A percentile compares a stretch with the other conserved stretches of the same genome.
Conservation (phyloP, 495 filamentous ascomycete genomes). For the Trichodelitschia bisporula region DNA sequence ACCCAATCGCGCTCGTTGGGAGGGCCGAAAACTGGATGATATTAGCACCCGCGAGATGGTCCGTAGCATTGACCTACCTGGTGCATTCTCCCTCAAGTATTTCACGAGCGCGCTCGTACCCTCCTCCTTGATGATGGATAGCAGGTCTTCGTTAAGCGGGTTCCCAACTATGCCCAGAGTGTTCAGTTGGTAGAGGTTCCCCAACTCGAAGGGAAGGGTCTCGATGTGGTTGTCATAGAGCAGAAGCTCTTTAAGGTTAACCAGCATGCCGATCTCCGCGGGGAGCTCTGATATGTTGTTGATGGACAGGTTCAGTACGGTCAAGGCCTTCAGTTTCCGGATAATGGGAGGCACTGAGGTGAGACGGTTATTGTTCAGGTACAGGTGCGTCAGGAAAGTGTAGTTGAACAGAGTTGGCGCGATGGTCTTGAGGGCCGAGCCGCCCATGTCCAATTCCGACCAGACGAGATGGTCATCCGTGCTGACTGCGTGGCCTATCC, state of each 20-base stretch:
- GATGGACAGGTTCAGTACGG: conserved; percentile 61
- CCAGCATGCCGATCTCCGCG: conserved; percentile 87
- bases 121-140: conserved; percentile 54
- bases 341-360: conserved; percentile 49
- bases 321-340: conserved; percentile 53
- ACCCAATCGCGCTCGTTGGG: conserved; percentile 52
- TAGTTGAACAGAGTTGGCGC: conserved; percentile 62
- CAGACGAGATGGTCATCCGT: conserved; percentile 48
- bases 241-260: conserved; percentile 51
- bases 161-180: conserved; percentile 85
- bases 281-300: conserved; percentile 70
- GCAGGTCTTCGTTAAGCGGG: conserved; percentile 45
- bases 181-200: conserved; percentile 64
- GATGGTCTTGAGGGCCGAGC: conserved; percentile 68
- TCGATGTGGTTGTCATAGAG: conserved; percentile 77
- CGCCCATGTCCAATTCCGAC: conserved; percentile 78
- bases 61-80: conserved; percentile 33
- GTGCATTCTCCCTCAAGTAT: conserved; percentile 55
- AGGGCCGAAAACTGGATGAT: conserved; percentile 34
- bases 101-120: conserved; percentile 69
- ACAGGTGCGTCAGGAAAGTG: conserved; percentile 65
- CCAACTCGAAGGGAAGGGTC: conserved; percentile 62
- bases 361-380: conserved; percentile 77
- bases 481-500: conserved; percentile 20
- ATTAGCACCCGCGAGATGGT: neutral